Evolutionary conservation across 2,329 filamentous ascomycete species (phyloP), one percentile per base, ranked within the genome.

Genomic region (Geosmithia flava): DNA sequence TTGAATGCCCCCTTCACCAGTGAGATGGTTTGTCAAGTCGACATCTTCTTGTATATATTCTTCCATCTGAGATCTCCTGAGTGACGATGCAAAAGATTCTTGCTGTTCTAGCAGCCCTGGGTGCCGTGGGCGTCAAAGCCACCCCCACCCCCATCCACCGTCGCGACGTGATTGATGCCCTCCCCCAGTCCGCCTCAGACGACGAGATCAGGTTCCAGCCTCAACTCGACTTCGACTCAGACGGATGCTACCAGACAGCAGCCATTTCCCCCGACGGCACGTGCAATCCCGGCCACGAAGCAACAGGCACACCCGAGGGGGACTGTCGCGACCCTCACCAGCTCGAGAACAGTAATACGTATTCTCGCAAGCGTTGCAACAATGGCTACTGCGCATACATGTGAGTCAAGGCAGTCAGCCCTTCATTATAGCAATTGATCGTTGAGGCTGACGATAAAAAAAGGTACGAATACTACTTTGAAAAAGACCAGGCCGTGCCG

Each of bases 171-270:
- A 51, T 61, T 42, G 52, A 55, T 1, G 56, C 63, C 7, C 56
- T 68, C 1, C 62, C 61, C 0, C 53, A 59, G 27, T 50, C 52
- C n/a, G 65, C 65, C 5, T 57, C 60, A 5, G 58, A 58, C 11
- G 48, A 55, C 27, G 65, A 67, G 49, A 55, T 61, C 39, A 57
- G 56, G 47, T 65, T 59, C 51, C 66, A 68, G 51, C 66, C 66
- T 8, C 49, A 57, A 8, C 55, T 67, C 3, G 66, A 68, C 55
- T 68, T 66, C 48, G 66, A 68, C 53, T 56, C 52, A 1, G 65
- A 68, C 43, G 60, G 66, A 8, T 68, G 66, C 54, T 70, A 72
- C 56, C 68, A 71, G 52, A 69, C 69, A 1, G 67, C 71, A n/a
- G 70, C 69, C 41, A 65, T 73, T 39, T 60, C 61, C 50, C 56